Evolutionary conservation across 2,329 filamentous ascomycete species (phyloP).

Genomic region (Orbilia javanica): DNA sequence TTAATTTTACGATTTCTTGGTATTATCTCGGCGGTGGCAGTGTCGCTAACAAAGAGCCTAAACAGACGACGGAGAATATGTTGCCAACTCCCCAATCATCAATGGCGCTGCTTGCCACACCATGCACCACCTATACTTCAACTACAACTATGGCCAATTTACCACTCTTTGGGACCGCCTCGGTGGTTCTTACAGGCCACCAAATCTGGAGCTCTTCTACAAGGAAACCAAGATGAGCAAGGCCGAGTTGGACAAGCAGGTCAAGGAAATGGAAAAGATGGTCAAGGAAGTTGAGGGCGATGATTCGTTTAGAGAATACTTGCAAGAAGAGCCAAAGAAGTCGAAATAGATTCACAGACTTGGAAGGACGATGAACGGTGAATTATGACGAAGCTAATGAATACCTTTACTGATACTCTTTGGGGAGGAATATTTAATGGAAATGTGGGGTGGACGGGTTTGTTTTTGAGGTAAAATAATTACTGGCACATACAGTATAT

Average conservation of each 20-base stretch:
- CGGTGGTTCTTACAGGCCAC: slow-evolving; percentile 86
- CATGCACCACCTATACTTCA: slow-evolving; percentile 88
- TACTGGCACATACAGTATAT: slow-evolving; percentile 30
- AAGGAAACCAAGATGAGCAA: slow-evolving; percentile 87
- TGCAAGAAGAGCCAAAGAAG: slow-evolving; percentile 33
- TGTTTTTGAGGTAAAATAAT: slow-evolving; percentile 33
- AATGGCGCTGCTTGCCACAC: slow-evolving; percentile 96
- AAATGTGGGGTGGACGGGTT: slow-evolving; percentile 8
- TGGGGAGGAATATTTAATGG: slow-evolving; percentile 27
- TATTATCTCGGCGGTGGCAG: slow-evolving; percentile 9
- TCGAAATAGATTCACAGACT: slow-evolving; percentile 11
- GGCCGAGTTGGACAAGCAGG: slow-evolving; percentile 82
- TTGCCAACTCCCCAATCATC: slow-evolving; percentile 88
- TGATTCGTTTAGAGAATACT: slow-evolving; percentile 61
- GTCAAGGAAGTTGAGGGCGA: slow-evolving; percentile 76
- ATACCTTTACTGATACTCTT: background rate
- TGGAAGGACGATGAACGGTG: background rate
- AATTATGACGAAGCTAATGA: slow-evolving; percentile 32
- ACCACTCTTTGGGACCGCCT: slow-evolving; percentile 92
- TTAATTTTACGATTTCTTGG: slow-evolving; percentile 2
- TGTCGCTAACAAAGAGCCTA: slow-evolving; percentile 11
- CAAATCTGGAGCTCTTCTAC: slow-evolving; percentile 85
- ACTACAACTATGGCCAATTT: slow-evolving; percentile 95
- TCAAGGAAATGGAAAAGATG: slow-evolving; percentile 79
- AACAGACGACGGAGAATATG: slow-evolving; percentile 88